Evolutionary conservation across 2,329 filamentous ascomycete species (phyloP), one percentile per base, ranked within the genome.

Genomic region (Sporothrix luriei): DNA sequence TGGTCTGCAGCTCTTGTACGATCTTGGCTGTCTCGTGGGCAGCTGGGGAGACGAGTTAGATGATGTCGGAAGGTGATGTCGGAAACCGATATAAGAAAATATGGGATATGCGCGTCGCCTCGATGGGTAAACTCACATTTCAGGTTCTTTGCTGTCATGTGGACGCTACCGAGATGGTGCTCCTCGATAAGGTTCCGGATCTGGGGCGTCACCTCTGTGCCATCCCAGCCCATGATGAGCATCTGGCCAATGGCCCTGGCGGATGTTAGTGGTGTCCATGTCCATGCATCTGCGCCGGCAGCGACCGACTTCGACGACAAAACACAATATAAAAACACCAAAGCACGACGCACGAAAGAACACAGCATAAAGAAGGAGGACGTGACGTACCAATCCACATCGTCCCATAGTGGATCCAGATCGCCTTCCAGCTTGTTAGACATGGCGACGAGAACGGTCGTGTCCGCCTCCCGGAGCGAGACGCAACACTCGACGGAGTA

Each of bases 1-100:
- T 94, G 65, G 90, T 93, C 80, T 99, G 95, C 57, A 99, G 84
- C 76, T 98, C 93, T 76, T 95, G 91, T 40, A 97, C 92, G 54
- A 98, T 85, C 76, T 86, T 87, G 55, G 94, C 94, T 43, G 94
- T 94, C 77, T 97, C 91, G 78, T 97, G 90, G 71, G 94, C 94
- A 76, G 94, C 94, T 98, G 78, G 9, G 43, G 73, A 73, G 68
- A 66, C 14, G 14, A 43, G 67, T 72, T 68, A 73, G 73, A 66
- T 1, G 71, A 68, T 69, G 71, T 74, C 72, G 38, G 26, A 71
- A 68, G n/a, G n/a, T 1, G 71, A 68, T 69, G 71, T 74, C 72
- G 38, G 26, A 71, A 68, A n/a, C n/a, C n/a, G n/a, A n/a, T n/a
- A n/a, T n/a, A n/a, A n/a, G 26, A 68, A 33, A 66, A 71, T 46